Conservation (phyloP, 2,329 filamentous ascomycete species). For the Neophaeococcomyces mojaviensis region DNA sequence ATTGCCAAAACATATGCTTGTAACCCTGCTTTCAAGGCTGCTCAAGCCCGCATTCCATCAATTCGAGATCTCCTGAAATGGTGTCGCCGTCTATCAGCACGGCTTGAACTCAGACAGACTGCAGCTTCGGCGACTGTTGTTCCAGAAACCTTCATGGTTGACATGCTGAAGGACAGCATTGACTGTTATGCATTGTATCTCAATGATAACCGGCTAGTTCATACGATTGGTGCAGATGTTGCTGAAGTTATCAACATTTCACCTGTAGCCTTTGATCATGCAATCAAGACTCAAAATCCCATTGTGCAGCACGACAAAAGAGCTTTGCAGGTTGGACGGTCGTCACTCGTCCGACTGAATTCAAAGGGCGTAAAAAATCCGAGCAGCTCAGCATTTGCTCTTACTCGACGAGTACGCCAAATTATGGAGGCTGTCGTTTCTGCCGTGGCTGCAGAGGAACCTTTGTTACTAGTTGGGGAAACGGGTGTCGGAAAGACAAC, state of each 20-base stretch:
- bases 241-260: slow-evolving; percentile 55
- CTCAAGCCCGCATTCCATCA: slow-evolving; percentile 51
- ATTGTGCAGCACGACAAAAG: slow-evolving; percentile 61
- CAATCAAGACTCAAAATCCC: slow-evolving; percentile 46
- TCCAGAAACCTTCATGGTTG: slow-evolving; percentile 63
- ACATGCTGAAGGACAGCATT: slow-evolving; percentile 86
- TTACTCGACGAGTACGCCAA: slow-evolving; percentile 74
- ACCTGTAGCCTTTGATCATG: slow-evolving; percentile 70
- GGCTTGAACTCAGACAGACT: slow-evolving; percentile 44
- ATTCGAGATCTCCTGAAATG: slow-evolving; percentile 84
- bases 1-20: slow-evolving; percentile 30
- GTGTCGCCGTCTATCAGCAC: slow-evolving; percentile 66
- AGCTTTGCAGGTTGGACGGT: slow-evolving; percentile 58
- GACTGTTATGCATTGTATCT: slow-evolving; percentile 86
- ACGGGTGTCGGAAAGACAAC: slow-evolving; percentile 98
- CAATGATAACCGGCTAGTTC: slow-evolving; percentile 55
- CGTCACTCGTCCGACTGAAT: slow-evolving; percentile 46
- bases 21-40: slow-evolving; percentile 14
- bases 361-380: slow-evolving; percentile 31
- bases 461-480: slow-evolving; percentile 90
- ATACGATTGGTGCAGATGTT: slow-evolving; percentile 74
- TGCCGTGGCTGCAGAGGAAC: slow-evolving; percentile 75
- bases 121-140: slow-evolving; percentile 49
- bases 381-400: slow-evolving; percentile 59
- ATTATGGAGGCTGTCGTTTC: slow-evolving; percentile 83